Evolutionary conservation across 129 eudicot species (phyloP), one percentile per base, ranked within the genome.

Genomic region (Ambrosia artemisiifolia): DNA sequence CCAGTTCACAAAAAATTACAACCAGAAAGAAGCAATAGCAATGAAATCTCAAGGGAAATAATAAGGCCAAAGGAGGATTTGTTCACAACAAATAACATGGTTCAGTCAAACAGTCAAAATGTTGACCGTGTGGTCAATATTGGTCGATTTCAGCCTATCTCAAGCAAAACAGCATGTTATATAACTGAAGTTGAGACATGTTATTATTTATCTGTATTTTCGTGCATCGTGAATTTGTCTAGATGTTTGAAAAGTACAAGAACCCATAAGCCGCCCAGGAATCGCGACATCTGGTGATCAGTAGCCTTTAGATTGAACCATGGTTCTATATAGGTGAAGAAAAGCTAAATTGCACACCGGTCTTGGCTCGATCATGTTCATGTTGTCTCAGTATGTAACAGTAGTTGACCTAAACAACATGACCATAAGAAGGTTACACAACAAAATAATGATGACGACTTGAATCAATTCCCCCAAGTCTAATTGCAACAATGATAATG

Each of bases 261-360:
- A 36, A 65, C 35, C 73, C 17, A 65, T 13, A 50, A 49, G n/a
- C 67, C 59, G 67, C 11, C 65, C 60, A 12, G 71, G 20, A 8
- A 28, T 34, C 7, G n/a, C 62, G 42, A 64, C 32, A 63, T 63
- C 48, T 34, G 19, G 40, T 49, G 43, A 74, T 40, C 20, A 53
- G 47, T 60, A 55, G 75, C 38, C 20, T 16, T 16, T 16, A 11
- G 69, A 60, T 47, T 32, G 42, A 50, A 74, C 78, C 63, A 50
- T 24, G 42, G 64, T 53, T 54, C 79, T 82, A 88, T 54, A 76
- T 48, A 55, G 89, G 88, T 20, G 90, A 82, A 47, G 99, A 94
- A 80, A 94, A 94, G 86, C 89, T 79, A 69, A 90, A 90, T 73
- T 88, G 96, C 80, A 94, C 79, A 18, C 97, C 99, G 7, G 93